These are phyloP conservation scores for Lanzia echinophila DNA, from an alignment of 2,329 filamentous ascomycete species.

Conservation along the genomic window DNA sequence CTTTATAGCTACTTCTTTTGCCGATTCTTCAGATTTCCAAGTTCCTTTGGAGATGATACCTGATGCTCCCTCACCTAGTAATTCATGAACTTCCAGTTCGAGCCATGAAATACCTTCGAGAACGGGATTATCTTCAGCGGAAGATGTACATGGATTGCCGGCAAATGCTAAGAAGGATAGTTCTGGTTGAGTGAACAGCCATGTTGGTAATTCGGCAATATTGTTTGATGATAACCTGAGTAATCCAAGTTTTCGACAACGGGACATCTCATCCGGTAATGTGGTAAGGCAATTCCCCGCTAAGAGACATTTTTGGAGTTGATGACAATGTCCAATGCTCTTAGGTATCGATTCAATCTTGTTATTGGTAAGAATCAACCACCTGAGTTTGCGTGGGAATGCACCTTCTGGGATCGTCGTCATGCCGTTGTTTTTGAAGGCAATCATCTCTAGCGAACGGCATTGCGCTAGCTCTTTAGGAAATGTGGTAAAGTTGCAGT, in stretches of 20 bases:
- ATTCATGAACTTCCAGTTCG: conserved; percentile 35
- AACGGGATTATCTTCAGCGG: conserved; percentile 20
- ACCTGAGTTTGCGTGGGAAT: conserved; percentile 39
- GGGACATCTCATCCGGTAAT: conserved; percentile 38
- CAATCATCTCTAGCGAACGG: conserved; percentile 42
- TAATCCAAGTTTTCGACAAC: conserved; percentile 39
- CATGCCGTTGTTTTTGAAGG: conserved; percentile 43
- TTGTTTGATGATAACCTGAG: conserved; percentile 40
- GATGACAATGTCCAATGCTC: conserved; percentile 37
- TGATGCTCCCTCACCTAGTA: conserved; percentile 41
- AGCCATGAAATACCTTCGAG: conserved; percentile 37
- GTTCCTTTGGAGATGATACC: conserved; percentile 39
- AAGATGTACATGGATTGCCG: conserved; percentile 38
- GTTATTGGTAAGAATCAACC: conserved; percentile 44
- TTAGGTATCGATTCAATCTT: conserved; percentile 33
- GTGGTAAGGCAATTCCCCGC: conserved; percentile 37
- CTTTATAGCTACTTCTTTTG: conserved; percentile 41
- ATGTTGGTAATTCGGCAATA: conserved; percentile 34
- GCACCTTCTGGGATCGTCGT: conserved; percentile 35
- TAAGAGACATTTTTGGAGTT: conserved; percentile 44
- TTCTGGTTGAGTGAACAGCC: conserved; percentile 40
- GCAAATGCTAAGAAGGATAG: conserved; percentile 43
- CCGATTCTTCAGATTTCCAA: conserved; percentile 29
- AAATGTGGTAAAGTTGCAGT: conserved; percentile 39
- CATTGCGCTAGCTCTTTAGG: conserved; percentile 38